Evolutionary conservation across 768 basidiomycete species (phyloP).

Genomic region (Leccinum disarticulatum): DNA sequence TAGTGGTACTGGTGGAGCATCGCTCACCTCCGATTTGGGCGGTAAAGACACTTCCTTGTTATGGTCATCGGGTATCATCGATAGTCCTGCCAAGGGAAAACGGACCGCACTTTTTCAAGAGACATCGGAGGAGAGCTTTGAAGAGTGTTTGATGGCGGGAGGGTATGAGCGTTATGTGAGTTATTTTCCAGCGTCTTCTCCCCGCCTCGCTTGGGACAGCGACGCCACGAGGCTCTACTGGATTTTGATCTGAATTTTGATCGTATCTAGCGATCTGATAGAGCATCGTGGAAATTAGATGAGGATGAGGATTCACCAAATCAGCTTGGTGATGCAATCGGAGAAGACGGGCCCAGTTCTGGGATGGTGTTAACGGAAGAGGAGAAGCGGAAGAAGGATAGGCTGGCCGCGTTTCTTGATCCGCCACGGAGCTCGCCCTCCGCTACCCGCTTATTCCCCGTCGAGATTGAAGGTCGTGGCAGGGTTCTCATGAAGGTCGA

Average conservation of each 20-base stretch:
- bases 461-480: constrained; percentile 67
- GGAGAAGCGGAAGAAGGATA: constrained; percentile 63
- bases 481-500: constrained; percentile 65
- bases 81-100: constrained; percentile 71
- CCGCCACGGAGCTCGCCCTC: constrained; percentile 35
- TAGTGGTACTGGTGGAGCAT: constrained; percentile 20
- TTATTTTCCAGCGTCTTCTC: constrained; percentile 7
- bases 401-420: constrained; percentile 67
- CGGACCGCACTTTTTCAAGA: constrained; percentile 76
- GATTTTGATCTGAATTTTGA: constrained; percentile 16
- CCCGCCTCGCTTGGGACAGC: constrained; percentile 1
- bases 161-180: constrained; percentile 77
- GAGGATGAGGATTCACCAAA: constrained; percentile 17
- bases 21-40: constrained; percentile 12
- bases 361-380: constrained; percentile 43
- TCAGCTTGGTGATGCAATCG: constrained; percentile 10
- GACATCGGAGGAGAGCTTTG: constrained; percentile 81
- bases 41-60: constrained; percentile 15
- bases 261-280: constrained; percentile 26
- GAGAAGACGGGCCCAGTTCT: constrained; percentile 13
- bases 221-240: constrained; percentile 1
- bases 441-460: constrained; percentile 50
- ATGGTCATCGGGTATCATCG: constrained; percentile 52
- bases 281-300: constrained; percentile 19
- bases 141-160: constrained; percentile 80